Percentiles rank a stretch among this genome's conserved stretches.
Conservation (phyloP, 2,329 filamentous ascomycete genomes). For the Fusarium falciforme region DNA sequence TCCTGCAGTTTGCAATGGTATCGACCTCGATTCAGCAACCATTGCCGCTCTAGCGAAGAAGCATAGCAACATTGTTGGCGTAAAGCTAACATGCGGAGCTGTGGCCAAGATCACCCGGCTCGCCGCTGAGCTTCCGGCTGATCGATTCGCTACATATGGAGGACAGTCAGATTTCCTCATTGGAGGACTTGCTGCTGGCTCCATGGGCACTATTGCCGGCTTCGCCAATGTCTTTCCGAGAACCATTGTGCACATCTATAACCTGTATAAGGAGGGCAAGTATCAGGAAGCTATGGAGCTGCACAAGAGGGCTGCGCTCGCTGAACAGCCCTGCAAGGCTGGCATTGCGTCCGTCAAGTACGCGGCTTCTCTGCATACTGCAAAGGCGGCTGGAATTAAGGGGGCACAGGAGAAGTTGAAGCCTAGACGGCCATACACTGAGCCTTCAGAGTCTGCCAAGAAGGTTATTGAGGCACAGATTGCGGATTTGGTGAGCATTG, state of each 20-base stretch:
- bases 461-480: constrained; percentile 54
- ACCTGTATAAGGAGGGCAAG: constrained; percentile 68
- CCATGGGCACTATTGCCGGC: constrained; percentile 70
- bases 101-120: constrained; percentile 78
- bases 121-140: constrained; percentile 58
- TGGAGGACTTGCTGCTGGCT: constrained; percentile 68
- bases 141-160: constrained; percentile 74
- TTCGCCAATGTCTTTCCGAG: constrained; percentile 72
- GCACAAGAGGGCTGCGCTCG: constrained; percentile 71
- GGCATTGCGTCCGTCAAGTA: constrained; percentile 77
- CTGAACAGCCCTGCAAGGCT: constrained; percentile 73
- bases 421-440: constrained; percentile 71
- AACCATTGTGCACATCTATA: constrained; percentile 68
- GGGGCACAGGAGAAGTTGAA: constrained; percentile 67
- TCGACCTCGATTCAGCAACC: constrained; percentile 74
- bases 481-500: constrained; percentile 56
- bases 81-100: constrained; percentile 78
- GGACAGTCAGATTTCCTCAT: constrained; percentile 80
- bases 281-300: constrained; percentile 68
- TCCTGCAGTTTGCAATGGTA: constrained; percentile 73
- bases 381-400: constrained; percentile 68
- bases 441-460: constrained; percentile 56
- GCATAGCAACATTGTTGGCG: constrained; percentile 71
- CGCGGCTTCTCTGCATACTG: constrained; percentile 71
- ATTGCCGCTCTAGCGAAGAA: constrained; percentile 52